These are phyloP conservation scores for Hermanozyma aechmeae DNA, from an alignment of 805 yeast genomes.

Conservation along the genomic window DNA sequence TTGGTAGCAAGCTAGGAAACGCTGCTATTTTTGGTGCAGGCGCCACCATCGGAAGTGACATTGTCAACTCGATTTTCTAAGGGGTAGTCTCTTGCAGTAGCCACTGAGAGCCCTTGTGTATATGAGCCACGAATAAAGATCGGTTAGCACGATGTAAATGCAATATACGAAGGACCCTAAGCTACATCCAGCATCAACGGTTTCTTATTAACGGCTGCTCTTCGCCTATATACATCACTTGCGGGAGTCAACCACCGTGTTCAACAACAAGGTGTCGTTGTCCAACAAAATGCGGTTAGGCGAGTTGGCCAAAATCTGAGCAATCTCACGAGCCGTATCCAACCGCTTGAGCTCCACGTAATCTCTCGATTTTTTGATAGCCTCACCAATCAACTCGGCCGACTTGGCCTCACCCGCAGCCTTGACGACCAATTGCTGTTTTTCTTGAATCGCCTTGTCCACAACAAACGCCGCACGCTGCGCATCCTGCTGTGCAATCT, in stretches of 20 bases:
- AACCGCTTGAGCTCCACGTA: slow-evolving; percentile 94
- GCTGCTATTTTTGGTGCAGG: slow-evolving; percentile 98
- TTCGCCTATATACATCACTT: slow-evolving; percentile 15
- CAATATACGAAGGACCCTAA: no score
- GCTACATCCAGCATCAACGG: background rate
- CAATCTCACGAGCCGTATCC: slow-evolving; percentile 96
- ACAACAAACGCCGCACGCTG: slow-evolving; percentile 97
- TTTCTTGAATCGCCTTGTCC: slow-evolving; percentile 95
- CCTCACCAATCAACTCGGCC: slow-evolving; percentile 98
- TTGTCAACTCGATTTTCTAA: slow-evolving; percentile 65
- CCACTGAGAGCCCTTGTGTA: no score
- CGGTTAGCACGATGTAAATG: no score
- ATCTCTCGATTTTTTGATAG: slow-evolving; percentile 91
- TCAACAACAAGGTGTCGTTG: slow-evolving; percentile 83
- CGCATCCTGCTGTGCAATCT: slow-evolving; percentile 98
- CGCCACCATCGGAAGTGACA: slow-evolving; percentile 80
- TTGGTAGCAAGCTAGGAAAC: slow-evolving; percentile 76
- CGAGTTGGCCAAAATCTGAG: slow-evolving; percentile 70
- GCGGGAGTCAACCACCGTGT: slow-evolving; percentile 78
- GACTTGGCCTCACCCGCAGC: slow-evolving; percentile 98
- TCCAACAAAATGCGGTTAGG: slow-evolving; percentile 90
- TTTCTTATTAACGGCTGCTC: background rate
- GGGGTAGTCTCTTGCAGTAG: no score
- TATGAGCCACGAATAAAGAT: no score
- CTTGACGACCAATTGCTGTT: slow-evolving; percentile 91